Evolutionary conservation across 768 basidiomycete genomes (phyloP).

Genomic region (Russula earlei): DNA sequence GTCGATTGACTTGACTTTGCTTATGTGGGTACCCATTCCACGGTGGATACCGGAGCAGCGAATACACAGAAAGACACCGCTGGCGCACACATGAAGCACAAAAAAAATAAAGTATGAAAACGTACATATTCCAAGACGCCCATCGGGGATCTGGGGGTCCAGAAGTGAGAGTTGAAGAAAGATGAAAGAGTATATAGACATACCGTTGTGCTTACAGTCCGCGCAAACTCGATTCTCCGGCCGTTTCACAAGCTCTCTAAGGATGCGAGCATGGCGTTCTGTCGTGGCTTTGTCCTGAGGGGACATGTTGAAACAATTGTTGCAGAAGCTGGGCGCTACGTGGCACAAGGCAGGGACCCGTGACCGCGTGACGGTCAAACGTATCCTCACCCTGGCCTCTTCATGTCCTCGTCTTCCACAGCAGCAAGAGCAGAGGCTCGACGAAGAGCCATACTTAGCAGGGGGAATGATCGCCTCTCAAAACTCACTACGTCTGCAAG

Average conservation of each 20-base stretch:
- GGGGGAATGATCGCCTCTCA: constrained; percentile 65
- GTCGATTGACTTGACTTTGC: constrained; percentile 94
- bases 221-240: constrained; percentile 93
- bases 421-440: constrained; percentile 71
- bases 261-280: constrained; percentile 64
- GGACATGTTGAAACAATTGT: constrained; percentile 26
- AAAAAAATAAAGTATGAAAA: not conserved
- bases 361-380: not conserved
- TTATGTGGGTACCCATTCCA: constrained; percentile 97
- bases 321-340: not conserved
- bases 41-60: constrained; percentile 96
- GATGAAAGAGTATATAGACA: constrained; percentile 21
- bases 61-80: constrained; percentile 92
- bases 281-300: constrained; percentile 79
- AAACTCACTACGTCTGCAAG: constrained; percentile 71
- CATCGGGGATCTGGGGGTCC: constrained; percentile 74
- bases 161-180: not conserved
- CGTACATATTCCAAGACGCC: constrained; percentile 95
- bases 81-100: constrained; percentile 25
- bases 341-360: not conserved
- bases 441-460: constrained; percentile 62
- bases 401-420: constrained; percentile 35
- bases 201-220: constrained; percentile 95
- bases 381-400: not conserved
- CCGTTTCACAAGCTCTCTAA: constrained; percentile 79